phyloP scores from a whole-genome alignment of 345 rosid genomes.

The Anacardium occidentale region DNA sequence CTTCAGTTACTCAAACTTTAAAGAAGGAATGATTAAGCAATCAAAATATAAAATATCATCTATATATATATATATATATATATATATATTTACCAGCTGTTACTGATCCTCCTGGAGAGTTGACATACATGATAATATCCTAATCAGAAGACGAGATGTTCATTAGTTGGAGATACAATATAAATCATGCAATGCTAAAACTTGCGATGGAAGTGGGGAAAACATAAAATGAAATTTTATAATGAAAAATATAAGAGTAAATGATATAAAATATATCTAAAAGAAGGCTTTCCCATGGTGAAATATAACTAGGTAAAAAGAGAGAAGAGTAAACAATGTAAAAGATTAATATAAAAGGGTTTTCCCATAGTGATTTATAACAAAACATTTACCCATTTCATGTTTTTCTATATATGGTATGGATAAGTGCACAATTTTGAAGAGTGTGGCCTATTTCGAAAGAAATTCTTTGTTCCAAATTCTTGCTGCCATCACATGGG shows the following conservation, averaged over 20 bases:
- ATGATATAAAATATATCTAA: neutral
- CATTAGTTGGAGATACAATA: conserved; percentile 1
- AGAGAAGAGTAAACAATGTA: neutral
- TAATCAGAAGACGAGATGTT: conserved; percentile 7
- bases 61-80: neutral
- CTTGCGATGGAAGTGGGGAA: neutral
- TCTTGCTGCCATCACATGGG: neutral
- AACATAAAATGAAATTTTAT: neutral
- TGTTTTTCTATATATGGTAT: neutral
- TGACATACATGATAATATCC: conserved; percentile 48
- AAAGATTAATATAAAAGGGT: neutral
- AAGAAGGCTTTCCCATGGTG: neutral
- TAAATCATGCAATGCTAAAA: neutral
- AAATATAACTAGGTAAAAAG: neutral
- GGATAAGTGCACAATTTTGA: neutral
- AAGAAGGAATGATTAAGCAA: neutral
- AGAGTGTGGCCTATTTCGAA: neutral
- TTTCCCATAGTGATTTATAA: neutral
- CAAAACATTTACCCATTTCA: neutral
- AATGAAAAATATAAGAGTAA: neutral
- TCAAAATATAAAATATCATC: too few relatives aligned
- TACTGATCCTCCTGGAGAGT: conserved; percentile 48
- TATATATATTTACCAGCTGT: conserved; percentile 35
- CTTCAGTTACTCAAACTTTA: neutral
- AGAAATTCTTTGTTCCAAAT: neutral